Evolutionary conservation across 805 yeast genomes (phyloP), one percentile per base, ranked within the genome.

Genomic region (Priceomyces melissophilus): DNA sequence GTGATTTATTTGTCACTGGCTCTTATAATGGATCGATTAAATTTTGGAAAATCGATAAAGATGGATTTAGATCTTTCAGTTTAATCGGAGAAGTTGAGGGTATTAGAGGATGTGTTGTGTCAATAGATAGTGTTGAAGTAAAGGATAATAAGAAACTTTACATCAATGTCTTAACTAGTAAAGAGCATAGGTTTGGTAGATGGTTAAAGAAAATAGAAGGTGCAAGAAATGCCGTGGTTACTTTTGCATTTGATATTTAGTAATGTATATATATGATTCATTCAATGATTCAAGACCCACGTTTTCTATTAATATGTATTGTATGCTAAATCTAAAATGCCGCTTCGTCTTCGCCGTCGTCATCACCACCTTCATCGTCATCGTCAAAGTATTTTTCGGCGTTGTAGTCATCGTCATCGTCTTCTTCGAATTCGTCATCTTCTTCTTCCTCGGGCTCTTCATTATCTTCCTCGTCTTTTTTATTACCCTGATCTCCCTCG

Each of bases 161-260:
- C 41, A 57, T 69, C 23, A 67, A 78, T 47, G 91, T 85, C 0
- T 71, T 87, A 29, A 69, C 86, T 4, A 78, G 91, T 31, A 87
- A 90, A 61, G 96, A 91, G 63, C 96, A 85, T 57, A 79, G 84
- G 57, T 70, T 87, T 42, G 97, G 96, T 30, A 81, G 97, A 58
- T 90, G 96, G 96, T 61, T 81, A 17, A 70, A 74, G 34, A 71
- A 76, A 40, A 70, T 75, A 29, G 70, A 71, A 17, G 86, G 86
- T 6, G 83, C 84, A 25, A 78, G 91, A 60, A 87, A 86, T 63
- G 87, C 87, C 43, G 70, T 87, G 48, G 55, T 63, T 29, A 52
- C 61, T 47, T 61, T 67, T 53, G 56, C 62, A 43, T 62, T 67
- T 37, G 58, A 55, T 52, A 53, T 58, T 40, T 55, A 52, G 17